phyloP scores from a whole-genome alignment of 495 filamentous ascomycete genomes.

The Hypoxylon lienhwacheense region DNA sequence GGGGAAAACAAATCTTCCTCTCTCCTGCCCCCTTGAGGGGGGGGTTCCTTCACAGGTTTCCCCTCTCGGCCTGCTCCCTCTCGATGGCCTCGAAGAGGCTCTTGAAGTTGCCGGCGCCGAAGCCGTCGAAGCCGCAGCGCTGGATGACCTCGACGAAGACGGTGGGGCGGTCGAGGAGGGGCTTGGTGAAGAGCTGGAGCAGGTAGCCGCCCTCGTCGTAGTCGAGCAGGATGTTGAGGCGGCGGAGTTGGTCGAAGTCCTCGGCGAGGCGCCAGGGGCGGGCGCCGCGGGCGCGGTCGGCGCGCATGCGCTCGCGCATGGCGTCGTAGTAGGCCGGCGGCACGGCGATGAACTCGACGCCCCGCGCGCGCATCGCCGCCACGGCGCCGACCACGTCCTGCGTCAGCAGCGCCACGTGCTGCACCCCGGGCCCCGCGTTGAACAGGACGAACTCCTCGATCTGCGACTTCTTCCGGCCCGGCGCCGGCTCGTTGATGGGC shows the following conservation, averaged over 20 bases:
- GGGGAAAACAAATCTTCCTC: background rate
- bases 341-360: constrained; percentile 87
- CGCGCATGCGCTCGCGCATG: constrained; percentile 67
- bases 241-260: constrained; percentile 71
- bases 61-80: constrained; percentile 78
- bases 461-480: constrained; percentile 80
- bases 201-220: constrained; percentile 90
- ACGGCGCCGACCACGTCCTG: constrained; percentile 75
- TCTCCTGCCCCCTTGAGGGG: background rate
- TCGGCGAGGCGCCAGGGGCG: constrained; percentile 65
- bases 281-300: constrained; percentile 48
- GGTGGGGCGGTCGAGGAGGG: constrained; percentile 87
- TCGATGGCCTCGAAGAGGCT: constrained; percentile 91
- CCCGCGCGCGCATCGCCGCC: constrained; percentile 69
- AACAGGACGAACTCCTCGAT: constrained; percentile 93
- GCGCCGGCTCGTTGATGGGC: constrained; percentile 95
- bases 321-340: constrained; percentile 80
- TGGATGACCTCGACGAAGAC: constrained; percentile 96
- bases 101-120: constrained; percentile 95
- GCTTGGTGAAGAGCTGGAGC: constrained; percentile 86
- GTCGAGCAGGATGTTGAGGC: constrained; percentile 82
- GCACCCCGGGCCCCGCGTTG: constrained; percentile 82
- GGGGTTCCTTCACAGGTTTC: constrained; percentile 65
- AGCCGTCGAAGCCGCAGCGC: constrained; percentile 80
- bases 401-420: constrained; percentile 87